Percentiles rank a stretch among this genome's conserved stretches.
These are phyloP conservation scores for Cutaneotrichosporon cutaneum DNA, from an alignment of 1,284 basidiomycete species.

Conservation along the genomic window DNA sequence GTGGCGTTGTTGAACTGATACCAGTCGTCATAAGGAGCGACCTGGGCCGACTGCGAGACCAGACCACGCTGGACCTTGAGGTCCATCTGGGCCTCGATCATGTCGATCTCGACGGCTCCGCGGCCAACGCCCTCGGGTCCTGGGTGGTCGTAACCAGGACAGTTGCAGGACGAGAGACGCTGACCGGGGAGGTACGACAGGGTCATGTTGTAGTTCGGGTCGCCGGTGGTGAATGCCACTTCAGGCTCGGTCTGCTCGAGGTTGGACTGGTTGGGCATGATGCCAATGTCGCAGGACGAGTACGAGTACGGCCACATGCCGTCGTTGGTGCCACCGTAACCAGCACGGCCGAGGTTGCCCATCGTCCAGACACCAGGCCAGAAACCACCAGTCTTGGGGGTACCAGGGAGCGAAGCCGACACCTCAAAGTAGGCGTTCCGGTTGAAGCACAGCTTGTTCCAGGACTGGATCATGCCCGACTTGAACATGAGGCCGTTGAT, in stretches of 20 bases:
- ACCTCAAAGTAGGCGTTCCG: conserved; percentile 50
- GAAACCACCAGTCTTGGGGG: conserved; percentile 50
- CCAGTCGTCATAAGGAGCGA: conserved; percentile 61
- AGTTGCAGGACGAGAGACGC: conserved; percentile 58
- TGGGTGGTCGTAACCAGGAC: conserved; percentile 59
- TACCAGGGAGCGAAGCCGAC: conserved; percentile 45
- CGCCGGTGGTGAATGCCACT: conserved; percentile 46
- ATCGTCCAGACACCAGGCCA: conserved; percentile 58
- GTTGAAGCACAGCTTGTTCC: conserved; percentile 56
- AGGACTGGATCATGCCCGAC: conserved; percentile 57
- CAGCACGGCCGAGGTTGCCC: conserved; percentile 55
- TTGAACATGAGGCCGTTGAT: conserved; percentile 75
- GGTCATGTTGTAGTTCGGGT: conserved; percentile 29
- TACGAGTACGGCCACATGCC: conserved; percentile 63
- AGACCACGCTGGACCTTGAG: conserved; percentile 20
- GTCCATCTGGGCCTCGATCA: conserved; percentile 61
- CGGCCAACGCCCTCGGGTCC: conserved; percentile 62
- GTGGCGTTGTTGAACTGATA: conserved; percentile 61
- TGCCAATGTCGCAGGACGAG: conserved; percentile 46
- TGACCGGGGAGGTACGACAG: conserved; percentile 56
- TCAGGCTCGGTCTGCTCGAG: conserved; percentile 51
- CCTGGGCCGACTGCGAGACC: conserved; percentile 37
- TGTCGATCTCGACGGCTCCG: conserved; percentile 65
- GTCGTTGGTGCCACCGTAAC: conserved; percentile 67
- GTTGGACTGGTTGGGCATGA: conserved; percentile 34